Percentiles rank a stretch among this genome's conserved stretches.
Conservation (phyloP, 805 yeast species). For the Kregervanrija fluxuum region DNA sequence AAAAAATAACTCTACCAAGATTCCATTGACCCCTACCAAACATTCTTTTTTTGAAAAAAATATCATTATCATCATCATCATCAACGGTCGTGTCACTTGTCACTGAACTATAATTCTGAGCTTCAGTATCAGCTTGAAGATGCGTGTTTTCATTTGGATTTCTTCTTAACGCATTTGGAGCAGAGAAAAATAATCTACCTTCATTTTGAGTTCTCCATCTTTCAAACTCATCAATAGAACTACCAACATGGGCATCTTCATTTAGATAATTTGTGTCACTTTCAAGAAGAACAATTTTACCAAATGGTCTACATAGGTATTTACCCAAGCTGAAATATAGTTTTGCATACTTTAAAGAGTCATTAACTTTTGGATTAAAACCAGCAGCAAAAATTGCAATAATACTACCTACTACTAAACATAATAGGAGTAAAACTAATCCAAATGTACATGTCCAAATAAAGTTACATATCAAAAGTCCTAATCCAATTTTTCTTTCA, state of each 20-base stretch:
- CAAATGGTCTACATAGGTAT: conserved; percentile 83
- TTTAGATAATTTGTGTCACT: conserved; percentile 73
- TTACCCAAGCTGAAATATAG: conserved; percentile 54
- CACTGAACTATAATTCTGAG: not conserved
- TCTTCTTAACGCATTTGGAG: conserved; percentile 30
- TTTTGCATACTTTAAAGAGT: conserved; percentile 55
- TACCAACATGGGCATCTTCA: conserved; percentile 88
- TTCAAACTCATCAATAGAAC: conserved; percentile 75
- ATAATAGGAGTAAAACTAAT: conserved; percentile 44
- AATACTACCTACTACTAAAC: conserved; percentile 41
- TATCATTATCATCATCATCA: conserved; percentile 23
- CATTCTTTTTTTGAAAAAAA: conserved; percentile 36
- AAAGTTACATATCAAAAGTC: conserved; percentile 60
- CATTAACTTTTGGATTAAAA: conserved; percentile 35
- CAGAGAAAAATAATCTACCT: conserved; percentile 75
- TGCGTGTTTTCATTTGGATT: conserved; percentile 4
- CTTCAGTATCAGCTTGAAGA: not conserved
- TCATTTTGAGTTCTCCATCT: conserved; percentile 81
- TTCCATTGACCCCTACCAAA: conserved; percentile 95
- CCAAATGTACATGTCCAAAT: conserved; percentile 78
- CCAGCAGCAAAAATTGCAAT: conserved; percentile 39
- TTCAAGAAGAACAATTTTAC: conserved; percentile 72
- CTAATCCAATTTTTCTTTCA: conserved; percentile 46
- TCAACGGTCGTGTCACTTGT: conserved; percentile 4
- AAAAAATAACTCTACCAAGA: conserved; percentile 72